Percentiles rank a stretch among this genome's conserved stretches.
Evolutionary conservation across 257 asterid genomes (phyloP).

Genomic region (Oldenlandia corymbosa): DNA sequence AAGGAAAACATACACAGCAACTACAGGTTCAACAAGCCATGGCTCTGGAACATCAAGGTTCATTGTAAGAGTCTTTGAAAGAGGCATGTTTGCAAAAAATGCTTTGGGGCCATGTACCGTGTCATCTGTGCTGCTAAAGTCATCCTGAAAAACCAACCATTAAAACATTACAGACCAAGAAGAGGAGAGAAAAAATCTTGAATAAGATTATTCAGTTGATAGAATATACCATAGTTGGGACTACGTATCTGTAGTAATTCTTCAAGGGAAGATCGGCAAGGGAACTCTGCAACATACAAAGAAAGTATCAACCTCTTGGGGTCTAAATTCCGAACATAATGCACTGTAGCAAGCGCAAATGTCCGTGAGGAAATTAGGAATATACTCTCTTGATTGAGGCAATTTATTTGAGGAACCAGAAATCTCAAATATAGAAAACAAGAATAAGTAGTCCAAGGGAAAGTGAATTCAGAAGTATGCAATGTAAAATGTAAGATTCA

Average conservation of each 20-base stretch:
- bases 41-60: conserved; percentile 99
- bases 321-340: background rate
- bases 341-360: conserved; percentile 1
- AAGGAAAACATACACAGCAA: conserved; percentile 68
- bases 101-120: conserved; percentile 85
- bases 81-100: conserved; percentile 94
- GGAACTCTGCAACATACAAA: conserved; percentile 65
- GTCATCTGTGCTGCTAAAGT: conserved; percentile 71
- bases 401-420: background rate
- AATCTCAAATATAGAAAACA: background rate
- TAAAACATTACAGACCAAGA: conserved; percentile 25
- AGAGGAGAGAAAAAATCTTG: conserved; percentile 15
- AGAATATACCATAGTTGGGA: conserved; percentile 76
- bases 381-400: background rate
- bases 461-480: too few relatives aligned
- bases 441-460: too few relatives aligned
- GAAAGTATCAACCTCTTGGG: conserved; percentile 12
- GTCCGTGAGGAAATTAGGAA: background rate
- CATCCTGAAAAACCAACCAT: conserved; percentile 70
- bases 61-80: conserved; percentile 94
- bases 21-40: conserved; percentile 93
- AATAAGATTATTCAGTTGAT: conserved; percentile 15
- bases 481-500: background rate
- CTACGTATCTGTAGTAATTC: conserved; percentile 97
- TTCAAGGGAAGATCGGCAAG: conserved; percentile 96